Base-by-base conservation (phyloP, 305 asterid genomes). In the Fraxinus baroniana region DNA sequence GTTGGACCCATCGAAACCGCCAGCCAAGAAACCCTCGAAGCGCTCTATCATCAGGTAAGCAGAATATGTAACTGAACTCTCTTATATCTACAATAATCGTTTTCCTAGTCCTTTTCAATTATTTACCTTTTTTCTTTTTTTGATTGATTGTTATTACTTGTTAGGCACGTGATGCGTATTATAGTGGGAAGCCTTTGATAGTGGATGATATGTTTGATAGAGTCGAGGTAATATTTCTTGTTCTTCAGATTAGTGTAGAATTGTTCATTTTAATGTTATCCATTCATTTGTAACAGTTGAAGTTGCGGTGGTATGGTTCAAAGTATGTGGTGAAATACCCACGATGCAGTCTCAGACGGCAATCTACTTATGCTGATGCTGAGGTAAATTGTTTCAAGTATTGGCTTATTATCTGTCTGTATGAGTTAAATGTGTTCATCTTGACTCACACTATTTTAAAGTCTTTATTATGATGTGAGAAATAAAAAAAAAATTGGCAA, bases 201-300 rank as follows among this genome's bases (percentile, higher is more conserved):
- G 87, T 94, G 6, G 99, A 95, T 85, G 99, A 94, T 84, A 95
- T 95, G 98, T 94, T 95, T 85, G 99, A 95, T 84, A 93, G 94
- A 88, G 90, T 95, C 75, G 99, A 95, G 96, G 98, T 95, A 85
- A 81, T 49, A 64, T 55, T 84, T n/a, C 66, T 26, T n/a, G 20
- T 62, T 44, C 15, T 49, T 78, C 46, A 57, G 13, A 57, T 57
- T 71, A 22, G 60, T 60, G 76, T 83, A 66, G 46, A 52, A n/a
- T 41, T 20, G 13, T 70, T 78, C 2, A 64, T 41, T 37, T 33
- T 71, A 18, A 15, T 73, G 32, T 20, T 70, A 37, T 17, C 8
- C 37, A 55, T 64, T 18, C n/a, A 24, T 46, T 36, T 81, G 74
- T 73, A 76, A 85, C 94, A 96, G 99, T 85, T 96, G 81, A 96